Evolutionary conservation across 768 basidiomycete genomes (phyloP).

Genomic region (Candolleomyces aberdarensis): DNA sequence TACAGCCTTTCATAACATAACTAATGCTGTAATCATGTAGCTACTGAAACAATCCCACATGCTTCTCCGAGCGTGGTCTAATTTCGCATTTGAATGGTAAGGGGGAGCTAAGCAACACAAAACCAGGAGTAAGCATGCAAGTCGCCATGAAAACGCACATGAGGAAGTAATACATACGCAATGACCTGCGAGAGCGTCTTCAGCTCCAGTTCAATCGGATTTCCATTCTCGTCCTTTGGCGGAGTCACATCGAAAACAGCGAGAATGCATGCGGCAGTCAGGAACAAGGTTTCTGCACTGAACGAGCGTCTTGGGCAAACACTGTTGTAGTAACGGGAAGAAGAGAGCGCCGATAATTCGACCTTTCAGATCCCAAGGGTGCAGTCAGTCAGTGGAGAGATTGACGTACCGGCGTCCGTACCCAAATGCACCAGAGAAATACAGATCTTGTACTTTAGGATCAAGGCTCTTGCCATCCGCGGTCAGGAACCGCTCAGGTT

Average conservation of each 20-base stretch:
- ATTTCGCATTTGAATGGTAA: neutral
- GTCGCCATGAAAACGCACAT: neutral
- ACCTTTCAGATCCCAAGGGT: neutral
- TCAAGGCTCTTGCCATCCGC: neutral
- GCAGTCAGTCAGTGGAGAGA: neutral
- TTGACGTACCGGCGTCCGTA: conserved; percentile 13
- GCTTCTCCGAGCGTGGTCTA: no score
- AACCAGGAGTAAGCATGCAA: neutral
- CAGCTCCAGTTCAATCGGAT: neutral
- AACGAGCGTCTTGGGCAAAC: conserved; percentile 2
- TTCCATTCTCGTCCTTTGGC: neutral
- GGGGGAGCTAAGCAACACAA: neutral
- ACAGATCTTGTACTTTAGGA: neutral
- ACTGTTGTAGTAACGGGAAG: neutral
- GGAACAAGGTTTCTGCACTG: conserved; percentile 6
- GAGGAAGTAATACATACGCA: neutral
- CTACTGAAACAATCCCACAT: no score
- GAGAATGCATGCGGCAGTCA: conserved; percentile 9
- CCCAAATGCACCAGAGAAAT: conserved; percentile 13
- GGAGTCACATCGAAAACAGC: conserved; percentile 3
- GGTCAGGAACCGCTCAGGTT: neutral
- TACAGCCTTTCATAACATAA: no score
- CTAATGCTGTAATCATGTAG: no score
- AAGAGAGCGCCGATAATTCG: neutral
- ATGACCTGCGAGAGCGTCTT: neutral